Evolutionary conservation across 2,329 filamentous ascomycete genomes (phyloP).

Genomic region (Trichoderma gracile): DNA sequence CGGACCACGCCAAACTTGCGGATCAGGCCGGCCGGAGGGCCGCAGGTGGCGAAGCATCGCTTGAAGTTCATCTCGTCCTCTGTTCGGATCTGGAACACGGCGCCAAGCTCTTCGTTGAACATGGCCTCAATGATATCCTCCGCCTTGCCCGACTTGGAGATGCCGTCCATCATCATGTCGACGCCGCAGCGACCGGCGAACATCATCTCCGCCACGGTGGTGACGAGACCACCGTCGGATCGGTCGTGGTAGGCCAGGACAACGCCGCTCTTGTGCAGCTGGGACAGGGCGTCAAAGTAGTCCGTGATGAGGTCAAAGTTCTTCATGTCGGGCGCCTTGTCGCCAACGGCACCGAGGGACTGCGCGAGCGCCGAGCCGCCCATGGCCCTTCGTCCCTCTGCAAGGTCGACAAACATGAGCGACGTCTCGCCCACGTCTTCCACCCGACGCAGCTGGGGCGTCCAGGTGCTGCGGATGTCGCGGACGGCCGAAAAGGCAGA

Average conservation of each 20-base stretch:
- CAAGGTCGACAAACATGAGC: conserved; percentile 88
- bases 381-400: conserved; percentile 74
- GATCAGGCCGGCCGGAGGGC: conserved; percentile 77
- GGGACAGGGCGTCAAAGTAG: conserved; percentile 82
- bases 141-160: conserved; percentile 62
- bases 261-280: conserved; percentile 58
- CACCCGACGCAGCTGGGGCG: conserved; percentile 76
- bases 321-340: conserved; percentile 82
- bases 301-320: conserved; percentile 80
- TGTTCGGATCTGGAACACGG: conserved; percentile 91
- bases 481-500: conserved; percentile 86
- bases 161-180: conserved; percentile 77
- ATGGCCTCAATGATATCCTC: conserved; percentile 72
- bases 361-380: conserved; percentile 92
- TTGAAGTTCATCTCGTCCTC: conserved; percentile 82
- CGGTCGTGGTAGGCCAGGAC: conserved; percentile 94
- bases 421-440: conserved; percentile 89
- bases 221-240: conserved; percentile 89
- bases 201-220: conserved; percentile 94
- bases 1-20: conserved; percentile 80
- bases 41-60: conserved; percentile 86
- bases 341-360: conserved; percentile 80
- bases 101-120: conserved; percentile 95
- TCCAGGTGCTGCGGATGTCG: conserved; percentile 87
- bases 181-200: conserved; percentile 91